phyloP scores from a whole-genome alignment of 352 stramenopile species.

The Pythium insidiosum region DNA sequence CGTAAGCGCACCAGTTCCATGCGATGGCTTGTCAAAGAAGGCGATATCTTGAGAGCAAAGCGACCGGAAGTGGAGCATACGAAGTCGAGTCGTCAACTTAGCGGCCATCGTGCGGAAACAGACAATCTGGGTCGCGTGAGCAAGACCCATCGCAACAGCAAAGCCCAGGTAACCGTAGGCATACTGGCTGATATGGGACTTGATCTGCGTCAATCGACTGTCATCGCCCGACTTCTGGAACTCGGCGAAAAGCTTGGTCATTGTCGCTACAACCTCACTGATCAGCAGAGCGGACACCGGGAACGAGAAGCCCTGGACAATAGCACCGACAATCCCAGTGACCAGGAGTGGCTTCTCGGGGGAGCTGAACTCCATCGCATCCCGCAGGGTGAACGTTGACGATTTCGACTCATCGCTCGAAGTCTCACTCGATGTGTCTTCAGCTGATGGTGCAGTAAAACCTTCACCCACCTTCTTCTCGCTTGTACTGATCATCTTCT shows the following conservation, averaged over 20 bases:
- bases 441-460: constrained; percentile 25
- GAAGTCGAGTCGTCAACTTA: constrained; percentile 29
- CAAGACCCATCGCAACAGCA: constrained; percentile 17
- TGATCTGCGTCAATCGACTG: constrained; percentile 17
- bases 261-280: constrained; percentile 25
- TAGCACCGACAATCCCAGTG: constrained; percentile 8
- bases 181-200: constrained; percentile 15
- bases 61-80: constrained; percentile 27
- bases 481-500: too few relatives aligned
- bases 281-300: constrained; percentile 20
- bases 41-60: constrained; percentile 34
- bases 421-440: constrained; percentile 27
- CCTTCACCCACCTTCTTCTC: too few relatives aligned
- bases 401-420: too few relatives aligned
- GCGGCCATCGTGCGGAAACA: constrained; percentile 36
- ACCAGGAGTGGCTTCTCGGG: constrained; percentile 25
- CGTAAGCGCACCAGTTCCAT: constrained; percentile 38
- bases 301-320: constrained; percentile 15
- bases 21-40: constrained; percentile 64
- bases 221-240: constrained; percentile 4
- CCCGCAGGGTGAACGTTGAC: constrained; percentile 26
- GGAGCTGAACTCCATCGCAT: constrained; percentile 19
- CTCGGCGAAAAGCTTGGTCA: constrained; percentile 27
- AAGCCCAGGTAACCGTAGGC: constrained; percentile 19
- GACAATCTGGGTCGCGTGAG: constrained; percentile 18